These are phyloP conservation scores for Pichia rugopelliculosa DNA, from an alignment of 805 yeast species.

Conservation along the genomic window DNA sequence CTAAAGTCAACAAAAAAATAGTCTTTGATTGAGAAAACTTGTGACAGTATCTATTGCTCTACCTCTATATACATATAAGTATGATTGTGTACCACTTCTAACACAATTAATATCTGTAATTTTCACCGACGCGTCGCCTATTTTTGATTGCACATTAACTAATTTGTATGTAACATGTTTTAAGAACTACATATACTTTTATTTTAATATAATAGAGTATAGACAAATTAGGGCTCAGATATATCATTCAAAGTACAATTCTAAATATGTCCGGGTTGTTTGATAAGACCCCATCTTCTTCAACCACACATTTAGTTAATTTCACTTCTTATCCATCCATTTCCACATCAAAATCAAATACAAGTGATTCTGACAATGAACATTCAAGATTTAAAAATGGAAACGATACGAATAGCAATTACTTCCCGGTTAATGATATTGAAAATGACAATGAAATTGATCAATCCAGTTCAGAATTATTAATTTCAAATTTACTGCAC, in stretches of 20 bases:
- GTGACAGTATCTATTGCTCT: constrained; percentile 3
- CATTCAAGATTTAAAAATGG: background rate
- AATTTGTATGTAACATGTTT: no score
- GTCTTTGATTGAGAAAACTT: constrained; percentile 13
- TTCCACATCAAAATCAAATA: background rate
- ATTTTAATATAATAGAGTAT: no score
- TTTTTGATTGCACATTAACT: no score
- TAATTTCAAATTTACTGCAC: constrained; percentile 2
- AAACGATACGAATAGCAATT: background rate
- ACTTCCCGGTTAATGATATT: background rate
- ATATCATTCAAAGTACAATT: background rate
- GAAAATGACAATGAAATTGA: background rate
- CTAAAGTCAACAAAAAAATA: constrained; percentile 16
- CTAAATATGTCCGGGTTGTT: background rate
- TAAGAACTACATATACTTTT: no score
- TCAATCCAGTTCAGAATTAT: background rate
- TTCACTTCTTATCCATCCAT: constrained; percentile 4
- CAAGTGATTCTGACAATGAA: background rate
- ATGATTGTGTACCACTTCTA: no score
- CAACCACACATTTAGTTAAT: constrained; percentile 4
- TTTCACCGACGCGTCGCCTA: background rate
- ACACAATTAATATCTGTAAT: background rate
- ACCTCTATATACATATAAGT: background rate
- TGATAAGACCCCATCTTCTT: background rate
- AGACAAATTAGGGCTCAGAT: no score